Evolutionary conservation across 805 yeast species (phyloP), one percentile per base, ranked within the genome.

Genomic region (Ogataea populi-albae): DNA sequence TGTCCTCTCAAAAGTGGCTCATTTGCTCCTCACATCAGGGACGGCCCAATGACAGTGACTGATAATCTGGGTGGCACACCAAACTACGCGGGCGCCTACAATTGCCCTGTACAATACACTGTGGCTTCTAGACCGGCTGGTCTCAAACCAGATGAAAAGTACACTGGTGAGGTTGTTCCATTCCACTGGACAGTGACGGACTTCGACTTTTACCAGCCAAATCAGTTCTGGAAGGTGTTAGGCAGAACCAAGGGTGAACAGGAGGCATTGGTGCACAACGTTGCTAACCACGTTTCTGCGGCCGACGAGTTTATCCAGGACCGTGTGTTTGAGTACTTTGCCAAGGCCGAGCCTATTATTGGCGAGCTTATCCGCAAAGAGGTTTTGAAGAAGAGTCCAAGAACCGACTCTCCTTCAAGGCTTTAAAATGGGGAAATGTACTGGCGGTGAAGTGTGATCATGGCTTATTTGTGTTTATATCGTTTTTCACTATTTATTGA

Each of bases 181-280:
- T 85, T 75, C 78, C 93, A 87, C 67, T 88, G 96, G 96, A 72
- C 74, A 38, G 75, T 75, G 37, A 65, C 73, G 18, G 86, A 76
- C 41, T 65, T 67, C 47, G 96, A 89, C 66, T 89, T 66, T 61
- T 73, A 63, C 45, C 96, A 89, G 68, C 83, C 96, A 33, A 68
- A 81, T 43, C 79, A 61, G 22, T 73, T 89, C 53, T 91, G 87
- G 79, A 70, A 82, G 40, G 93, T 86, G 23, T 72, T 86, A 58
- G 83, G 83, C 35, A 81, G 66, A 57, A 77, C 80, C 54, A 78
- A 84, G 11, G 87, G 88, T 50, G 95, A 86, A 64, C 96, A 87
- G 67, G 75, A 71, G 53, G 77, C 86, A 51, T 71, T 91, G 57
- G 85, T 89, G 32, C 86, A 82, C 62, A 91, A 91, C 62, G 72